A percentile compares a stretch with the other conserved stretches of the same genome.
phyloP scores from a whole-genome alignment of 1,284 basidiomycete species.

The Cutaneotrichosporon spelunceum region DNA sequence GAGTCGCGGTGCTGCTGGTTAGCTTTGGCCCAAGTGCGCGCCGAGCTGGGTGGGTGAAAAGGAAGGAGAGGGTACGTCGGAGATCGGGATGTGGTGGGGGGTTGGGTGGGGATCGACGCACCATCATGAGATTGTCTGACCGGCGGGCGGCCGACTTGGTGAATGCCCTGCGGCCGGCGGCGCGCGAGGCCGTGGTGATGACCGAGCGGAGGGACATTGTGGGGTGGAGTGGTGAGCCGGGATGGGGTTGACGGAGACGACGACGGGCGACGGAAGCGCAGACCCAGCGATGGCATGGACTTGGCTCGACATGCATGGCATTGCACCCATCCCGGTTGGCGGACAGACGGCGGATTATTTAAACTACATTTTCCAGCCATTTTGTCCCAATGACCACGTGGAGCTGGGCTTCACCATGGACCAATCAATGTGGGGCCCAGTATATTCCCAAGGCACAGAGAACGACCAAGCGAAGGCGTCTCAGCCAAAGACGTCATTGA shows the following conservation, averaged over 20 bases:
- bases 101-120: constrained; percentile 41
- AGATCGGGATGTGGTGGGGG: background rate
- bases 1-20: constrained; percentile 80
- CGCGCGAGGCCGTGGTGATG: constrained; percentile 31
- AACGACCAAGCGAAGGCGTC: too few relatives aligned
- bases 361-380: background rate
- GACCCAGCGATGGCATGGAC: constrained; percentile 3
- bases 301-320: background rate
- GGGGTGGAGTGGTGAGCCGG: constrained; percentile 9
- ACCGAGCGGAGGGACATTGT: constrained; percentile 44
- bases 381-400: background rate
- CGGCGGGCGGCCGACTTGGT: constrained; percentile 54
- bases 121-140: constrained; percentile 64
- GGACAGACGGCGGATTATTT: background rate
- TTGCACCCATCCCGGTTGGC: constrained; percentile 4
- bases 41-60: too few relatives aligned
- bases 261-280: constrained; percentile 4
- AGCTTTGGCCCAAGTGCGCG: too few relatives aligned
- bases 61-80: background rate
- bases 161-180: constrained; percentile 50
- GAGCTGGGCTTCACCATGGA: background rate
- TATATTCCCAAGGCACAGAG: too few relatives aligned
- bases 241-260: constrained; percentile 7
- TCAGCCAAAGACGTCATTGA: background rate
- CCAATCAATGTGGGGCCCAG: too few relatives aligned